Conservation (phyloP, 768 basidiomycete species). For the Rhodotorula taiwanensis region DNA sequence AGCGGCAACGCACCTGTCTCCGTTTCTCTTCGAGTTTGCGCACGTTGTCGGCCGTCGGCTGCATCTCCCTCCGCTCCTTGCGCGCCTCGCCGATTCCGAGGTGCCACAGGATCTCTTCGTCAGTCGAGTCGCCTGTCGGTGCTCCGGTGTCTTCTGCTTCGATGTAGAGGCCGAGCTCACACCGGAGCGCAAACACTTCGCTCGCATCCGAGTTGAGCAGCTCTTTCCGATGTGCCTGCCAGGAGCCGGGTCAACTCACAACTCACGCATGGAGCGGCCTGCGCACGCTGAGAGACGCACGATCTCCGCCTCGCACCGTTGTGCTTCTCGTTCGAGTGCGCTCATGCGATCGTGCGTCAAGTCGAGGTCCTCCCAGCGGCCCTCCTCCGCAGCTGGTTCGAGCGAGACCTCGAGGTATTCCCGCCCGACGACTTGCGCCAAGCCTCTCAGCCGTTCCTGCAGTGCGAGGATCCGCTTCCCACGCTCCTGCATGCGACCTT, state of each 20-base stretch:
- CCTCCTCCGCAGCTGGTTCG: constrained; percentile 40
- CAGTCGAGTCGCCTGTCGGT: constrained; percentile 35
- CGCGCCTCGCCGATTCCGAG: constrained; percentile 41
- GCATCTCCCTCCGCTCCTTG: constrained; percentile 60
- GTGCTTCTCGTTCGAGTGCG: constrained; percentile 73
- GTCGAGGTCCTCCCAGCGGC: constrained; percentile 53
- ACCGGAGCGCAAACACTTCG: constrained; percentile 74
- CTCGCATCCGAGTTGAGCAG: constrained; percentile 60
- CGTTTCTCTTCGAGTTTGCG: constrained; percentile 58
- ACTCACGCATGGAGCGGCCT: too few relatives aligned
- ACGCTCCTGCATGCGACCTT: constrained; percentile 49
- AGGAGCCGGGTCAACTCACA: not conserved
- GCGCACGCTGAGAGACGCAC: constrained; percentile 49
- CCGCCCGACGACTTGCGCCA: constrained; percentile 7
- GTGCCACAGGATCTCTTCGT: constrained; percentile 37
- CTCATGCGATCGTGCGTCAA: constrained; percentile 74
- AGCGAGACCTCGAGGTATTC: constrained; percentile 4
- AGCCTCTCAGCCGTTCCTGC: constrained; percentile 10
- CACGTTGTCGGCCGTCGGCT: constrained; percentile 69
- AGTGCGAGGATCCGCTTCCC: constrained; percentile 37
- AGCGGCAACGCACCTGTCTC: constrained; percentile 42
- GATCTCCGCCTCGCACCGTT: constrained; percentile 77
- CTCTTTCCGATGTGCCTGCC: constrained; percentile 61
- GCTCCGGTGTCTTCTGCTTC: not conserved
- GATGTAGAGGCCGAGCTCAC: constrained; percentile 59